These are phyloP conservation scores for Rubus parviflorus DNA, from an alignment of 306 rosid species.

Conservation along the genomic window DNA sequence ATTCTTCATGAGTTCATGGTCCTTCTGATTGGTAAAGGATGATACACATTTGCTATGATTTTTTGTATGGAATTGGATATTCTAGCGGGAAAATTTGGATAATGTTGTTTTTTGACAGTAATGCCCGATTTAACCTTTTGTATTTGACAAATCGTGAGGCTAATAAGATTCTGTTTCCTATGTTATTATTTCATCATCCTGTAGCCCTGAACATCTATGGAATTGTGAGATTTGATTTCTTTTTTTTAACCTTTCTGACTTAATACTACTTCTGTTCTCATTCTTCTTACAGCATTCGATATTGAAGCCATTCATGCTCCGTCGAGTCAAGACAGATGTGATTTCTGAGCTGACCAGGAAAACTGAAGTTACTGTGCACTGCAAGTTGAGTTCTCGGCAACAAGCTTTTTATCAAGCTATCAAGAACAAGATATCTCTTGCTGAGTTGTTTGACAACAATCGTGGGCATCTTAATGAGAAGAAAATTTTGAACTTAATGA, in stretches of 20 bases:
- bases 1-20: too few species aligned
- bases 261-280: conserved; percentile 11
- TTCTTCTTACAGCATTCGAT: conserved; percentile 78
- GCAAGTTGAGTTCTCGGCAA: conserved; percentile 97
- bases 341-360: conserved; percentile 85
- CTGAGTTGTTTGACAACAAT: conserved; percentile 87
- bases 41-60: too few species aligned
- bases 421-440: conserved; percentile 96
- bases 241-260: conserved; percentile 17
- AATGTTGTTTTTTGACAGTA: not conserved
- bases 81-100: not conserved
- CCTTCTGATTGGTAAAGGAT: too few species aligned
- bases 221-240: conserved; percentile 7
- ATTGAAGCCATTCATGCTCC: conserved; percentile 95
- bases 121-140: not conserved
- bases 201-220: not conserved
- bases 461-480: conserved; percentile 91
- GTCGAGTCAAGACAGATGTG: conserved; percentile 92
- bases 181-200: not conserved
- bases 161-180: not conserved
- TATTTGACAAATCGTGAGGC: not conserved
- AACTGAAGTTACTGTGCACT: conserved; percentile 93
- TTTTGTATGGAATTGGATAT: too few species aligned
- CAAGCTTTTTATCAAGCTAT: conserved; percentile 98
- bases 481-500: conserved; percentile 86